Evolutionary conservation across 2,329 filamentous ascomycete genomes (phyloP).

Genomic region (Hymenoscyphus occultus): DNA sequence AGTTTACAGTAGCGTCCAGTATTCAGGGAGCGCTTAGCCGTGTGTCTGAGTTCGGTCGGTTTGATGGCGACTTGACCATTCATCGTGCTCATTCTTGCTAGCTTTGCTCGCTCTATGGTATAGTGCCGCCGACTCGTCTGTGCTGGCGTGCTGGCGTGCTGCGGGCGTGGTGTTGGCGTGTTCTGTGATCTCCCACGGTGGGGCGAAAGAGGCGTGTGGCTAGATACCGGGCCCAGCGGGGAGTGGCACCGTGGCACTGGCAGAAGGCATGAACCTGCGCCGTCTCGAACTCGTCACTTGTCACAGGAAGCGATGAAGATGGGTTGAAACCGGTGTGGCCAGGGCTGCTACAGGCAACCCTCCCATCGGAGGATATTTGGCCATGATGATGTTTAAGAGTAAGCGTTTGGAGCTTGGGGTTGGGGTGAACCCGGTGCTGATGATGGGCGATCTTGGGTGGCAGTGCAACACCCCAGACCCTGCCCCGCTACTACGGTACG

Average conservation of each 20-base stretch:
- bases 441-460: slow-evolving; percentile 3
- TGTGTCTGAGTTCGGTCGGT: slow-evolving; percentile 16
- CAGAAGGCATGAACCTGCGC: slow-evolving; percentile 17
- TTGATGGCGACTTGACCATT: slow-evolving; percentile 1
- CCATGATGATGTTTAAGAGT: neutral
- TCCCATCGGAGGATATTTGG: neutral
- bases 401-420: neutral
- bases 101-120: neutral
- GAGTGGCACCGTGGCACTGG: neutral
- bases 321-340: slow-evolving; percentile 16
- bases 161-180: neutral
- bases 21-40: slow-evolving; percentile 13
- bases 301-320: slow-evolving; percentile 18
- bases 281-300: slow-evolving; percentile 28
- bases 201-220: neutral
- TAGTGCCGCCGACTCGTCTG: slow-evolving; percentile 9
- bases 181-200: slow-evolving; percentile 16
- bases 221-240: neutral
- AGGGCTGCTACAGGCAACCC: slow-evolving; percentile 8
- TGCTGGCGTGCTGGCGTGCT: slow-evolving; percentile 2
- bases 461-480: neutral
- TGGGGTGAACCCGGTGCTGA: slow-evolving; percentile 1
- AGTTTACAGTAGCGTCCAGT: neutral
- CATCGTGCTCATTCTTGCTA: slow-evolving; percentile 4
- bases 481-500: neutral